phyloP scores from a whole-genome alignment of 2,329 filamentous ascomycete species.

The Tolypocladium amazonense region DNA sequence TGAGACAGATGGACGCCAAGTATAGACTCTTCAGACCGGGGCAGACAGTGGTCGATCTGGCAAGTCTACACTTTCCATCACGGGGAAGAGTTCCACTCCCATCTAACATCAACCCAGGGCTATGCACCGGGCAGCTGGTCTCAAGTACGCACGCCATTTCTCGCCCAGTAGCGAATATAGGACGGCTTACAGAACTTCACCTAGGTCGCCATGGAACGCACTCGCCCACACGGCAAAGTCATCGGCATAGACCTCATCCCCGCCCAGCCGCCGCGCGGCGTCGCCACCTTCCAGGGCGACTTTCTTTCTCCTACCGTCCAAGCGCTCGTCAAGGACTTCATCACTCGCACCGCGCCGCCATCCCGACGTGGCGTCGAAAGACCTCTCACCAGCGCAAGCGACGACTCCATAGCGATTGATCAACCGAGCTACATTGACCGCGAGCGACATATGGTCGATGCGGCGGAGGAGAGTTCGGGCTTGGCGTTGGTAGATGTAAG shows the following conservation, averaged over 20 bases:
- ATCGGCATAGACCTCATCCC: slow-evolving; percentile 93
- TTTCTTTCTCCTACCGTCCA: slow-evolving; percentile 72
- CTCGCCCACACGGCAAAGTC: slow-evolving; percentile 65
- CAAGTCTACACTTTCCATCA: slow-evolving; percentile 25
- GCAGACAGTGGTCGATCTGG: slow-evolving; percentile 83
- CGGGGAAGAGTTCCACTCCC: not conserved
- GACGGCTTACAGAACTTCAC: not conserved
- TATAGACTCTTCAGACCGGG: slow-evolving; percentile 69
- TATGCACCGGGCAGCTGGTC: slow-evolving; percentile 70
- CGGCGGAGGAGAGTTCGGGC: slow-evolving; percentile 11
- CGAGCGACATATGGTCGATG: slow-evolving; percentile 34
- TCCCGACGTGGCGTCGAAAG: not conserved
- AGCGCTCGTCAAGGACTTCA: slow-evolving; percentile 64
- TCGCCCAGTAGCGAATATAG: not conserved
- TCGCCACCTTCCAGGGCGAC: slow-evolving; percentile 92
- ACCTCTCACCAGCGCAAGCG: not conserved
- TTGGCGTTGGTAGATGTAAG: slow-evolving; percentile 57
- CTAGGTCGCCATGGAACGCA: slow-evolving; percentile 72
- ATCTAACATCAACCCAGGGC: slow-evolving; percentile 36
- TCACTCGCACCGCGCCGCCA: slow-evolving; percentile 43
- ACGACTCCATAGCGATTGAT: slow-evolving; percentile 12
- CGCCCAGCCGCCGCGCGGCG: slow-evolving; percentile 78
- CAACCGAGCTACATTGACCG: slow-evolving; percentile 56
- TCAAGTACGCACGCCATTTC: slow-evolving; percentile 34
- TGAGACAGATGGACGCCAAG: slow-evolving; percentile 65